Evolutionary conservation across 1,139 yeast species (phyloP).

Genomic region (Pichia sp.): DNA sequence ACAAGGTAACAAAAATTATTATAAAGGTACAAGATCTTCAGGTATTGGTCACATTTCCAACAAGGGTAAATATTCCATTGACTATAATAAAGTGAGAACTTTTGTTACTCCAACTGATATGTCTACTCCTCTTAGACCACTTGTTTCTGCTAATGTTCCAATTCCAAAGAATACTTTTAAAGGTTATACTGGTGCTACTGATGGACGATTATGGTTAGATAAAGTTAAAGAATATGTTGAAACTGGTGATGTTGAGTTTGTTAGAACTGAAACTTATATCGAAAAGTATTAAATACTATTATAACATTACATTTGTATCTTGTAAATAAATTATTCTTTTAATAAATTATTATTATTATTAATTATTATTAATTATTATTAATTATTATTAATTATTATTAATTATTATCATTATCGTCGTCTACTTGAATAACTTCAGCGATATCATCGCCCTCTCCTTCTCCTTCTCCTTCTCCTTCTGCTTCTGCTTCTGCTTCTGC

Average conservation of each 20-base stretch:
- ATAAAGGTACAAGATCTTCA: conserved; percentile 93
- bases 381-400: not conserved
- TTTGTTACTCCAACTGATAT: conserved; percentile 71
- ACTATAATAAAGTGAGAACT: conserved; percentile 85
- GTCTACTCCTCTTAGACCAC: conserved; percentile 53
- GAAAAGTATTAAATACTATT: conserved; percentile 37
- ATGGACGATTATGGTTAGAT: conserved; percentile 66
- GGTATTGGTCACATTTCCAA: conserved; percentile 82
- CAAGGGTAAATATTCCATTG: conserved; percentile 67
- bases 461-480: conserved; percentile 8
- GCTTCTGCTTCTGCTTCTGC: not conserved
- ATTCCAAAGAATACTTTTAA: conserved; percentile 58
- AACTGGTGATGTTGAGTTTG: conserved; percentile 47
- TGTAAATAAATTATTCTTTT: no score
- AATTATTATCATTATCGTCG: conserved; percentile 3
- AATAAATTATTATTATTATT: no score
- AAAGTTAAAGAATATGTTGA: conserved; percentile 72
- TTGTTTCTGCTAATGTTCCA: conserved; percentile 69
- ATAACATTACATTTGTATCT: no score
- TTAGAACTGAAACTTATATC: conserved; percentile 28
- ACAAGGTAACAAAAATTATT: conserved; percentile 88
- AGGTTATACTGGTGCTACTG: conserved; percentile 66
- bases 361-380: no score
- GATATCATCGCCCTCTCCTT: conserved; percentile 10
- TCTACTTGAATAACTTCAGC: conserved; percentile 20